Evolutionary conservation across 192 early-diverging fungal species (phyloP), one percentile per base, ranked within the genome.

Genomic region (Diversispora eburnea): DNA sequence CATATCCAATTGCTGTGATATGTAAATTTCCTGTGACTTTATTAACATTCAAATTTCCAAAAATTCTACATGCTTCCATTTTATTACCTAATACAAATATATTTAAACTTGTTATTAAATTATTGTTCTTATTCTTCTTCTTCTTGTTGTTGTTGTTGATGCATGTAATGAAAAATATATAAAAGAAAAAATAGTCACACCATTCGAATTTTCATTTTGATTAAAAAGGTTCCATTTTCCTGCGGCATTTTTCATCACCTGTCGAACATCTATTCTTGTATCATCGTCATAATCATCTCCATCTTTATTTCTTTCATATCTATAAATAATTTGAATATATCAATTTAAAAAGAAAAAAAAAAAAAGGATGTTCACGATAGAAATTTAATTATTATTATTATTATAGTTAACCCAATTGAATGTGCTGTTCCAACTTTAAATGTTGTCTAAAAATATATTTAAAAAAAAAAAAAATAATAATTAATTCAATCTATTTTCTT

Each of bases 21-120:
- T 97, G 95, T 61, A 98, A 83, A 79, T 94, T 93, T 25, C 95
- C 94, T 5, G 89, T 82, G 8, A 98, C 85, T 72, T 93, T 95
- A 79, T 91, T 90, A 59, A 92, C 88, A 43, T 82, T 73, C 9
- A 94, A 82, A 8, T 87, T 83, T 15, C 96, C 96, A 43, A 78
- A 74, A 12, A 96, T 84, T 10, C 90, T 78, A 78, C 96, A 98
- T 3, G 88, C 92, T 45, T 84, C 81, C 54, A 82, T 82, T 47
- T 82, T 82, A 39, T 59, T 48, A 12, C 62, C 57, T 54, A 47
- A 64, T 70, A 67, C 48, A n/a, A 19, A 59, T 19, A 19, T 4
- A 41, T n/a, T 41, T 41, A 5, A 10, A 25, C 3, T 19, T 58
- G 5, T 33, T 43, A 7, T 57, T 20, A 41, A 1, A 52, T 19